phyloP scores from a whole-genome alignment of 192 early-diverging fungal genomes.

The Gigaspora rosea region DNA sequence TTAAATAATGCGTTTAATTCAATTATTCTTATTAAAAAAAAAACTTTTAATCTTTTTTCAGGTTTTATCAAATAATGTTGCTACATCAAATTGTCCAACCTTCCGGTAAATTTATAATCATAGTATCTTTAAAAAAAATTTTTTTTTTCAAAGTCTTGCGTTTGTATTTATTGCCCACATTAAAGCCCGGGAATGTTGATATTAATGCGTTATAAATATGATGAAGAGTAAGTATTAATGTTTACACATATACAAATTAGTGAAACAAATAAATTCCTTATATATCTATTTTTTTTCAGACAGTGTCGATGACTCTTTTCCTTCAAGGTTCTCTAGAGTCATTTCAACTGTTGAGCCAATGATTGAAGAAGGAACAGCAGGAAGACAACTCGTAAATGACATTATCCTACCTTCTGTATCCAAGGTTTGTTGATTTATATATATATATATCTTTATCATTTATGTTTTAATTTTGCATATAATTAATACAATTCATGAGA shows the following conservation, averaged over 20 bases:
- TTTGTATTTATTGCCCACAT: background rate
- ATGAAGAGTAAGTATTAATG: background rate
- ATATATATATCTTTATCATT: background rate
- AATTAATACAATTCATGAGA: background rate
- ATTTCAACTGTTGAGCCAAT: too few species aligned
- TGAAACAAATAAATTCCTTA: background rate
- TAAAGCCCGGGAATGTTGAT: background rate
- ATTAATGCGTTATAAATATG: background rate
- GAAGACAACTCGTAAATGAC: constrained; percentile 30
- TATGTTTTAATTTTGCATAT: background rate
- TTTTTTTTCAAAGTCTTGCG: background rate
- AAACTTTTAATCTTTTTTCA: background rate
- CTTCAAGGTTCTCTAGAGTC: too few species aligned
- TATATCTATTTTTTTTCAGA: background rate
- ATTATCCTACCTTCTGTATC: background rate
- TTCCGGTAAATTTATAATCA: background rate
- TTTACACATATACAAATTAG: background rate
- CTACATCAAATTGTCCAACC: background rate
- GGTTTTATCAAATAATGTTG: background rate
- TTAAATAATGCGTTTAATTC: background rate
- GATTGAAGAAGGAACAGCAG: background rate
- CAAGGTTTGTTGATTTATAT: background rate
- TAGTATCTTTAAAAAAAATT: background rate
- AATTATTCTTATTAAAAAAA: background rate
- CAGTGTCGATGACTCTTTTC: too few species aligned